phyloP scores from a whole-genome alignment of 2,329 filamentous ascomycete genomes.

The Tolypocladium inflatum region DNA sequence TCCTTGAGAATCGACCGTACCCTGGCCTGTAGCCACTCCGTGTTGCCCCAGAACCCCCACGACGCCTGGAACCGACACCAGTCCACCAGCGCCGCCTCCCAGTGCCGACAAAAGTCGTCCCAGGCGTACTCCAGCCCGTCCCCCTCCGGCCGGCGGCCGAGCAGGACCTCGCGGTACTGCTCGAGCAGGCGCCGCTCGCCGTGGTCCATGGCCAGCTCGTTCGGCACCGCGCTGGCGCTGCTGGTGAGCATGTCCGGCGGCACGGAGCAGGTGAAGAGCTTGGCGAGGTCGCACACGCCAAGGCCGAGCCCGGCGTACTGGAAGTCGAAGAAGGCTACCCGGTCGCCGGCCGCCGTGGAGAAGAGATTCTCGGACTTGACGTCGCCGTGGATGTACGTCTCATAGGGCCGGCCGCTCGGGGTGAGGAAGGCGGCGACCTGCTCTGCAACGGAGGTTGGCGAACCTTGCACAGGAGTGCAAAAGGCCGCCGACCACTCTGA shows the following conservation, averaged over 20 bases:
- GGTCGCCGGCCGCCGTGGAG: constrained; percentile 34
- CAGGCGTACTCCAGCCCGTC: constrained; percentile 35
- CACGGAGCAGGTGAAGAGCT: constrained; percentile 58
- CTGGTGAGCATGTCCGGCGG: constrained; percentile 41
- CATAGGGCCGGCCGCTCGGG: constrained; percentile 30
- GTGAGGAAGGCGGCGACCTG: constrained; percentile 41
- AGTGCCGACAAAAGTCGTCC: constrained; percentile 46
- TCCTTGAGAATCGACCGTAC: constrained; percentile 39
- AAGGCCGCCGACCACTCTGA: constrained; percentile 47
- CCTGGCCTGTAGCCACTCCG: constrained; percentile 45
- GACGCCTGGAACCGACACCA: constrained; percentile 55
- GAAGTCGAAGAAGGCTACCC: constrained; percentile 59
- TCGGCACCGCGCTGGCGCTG: constrained; percentile 15
- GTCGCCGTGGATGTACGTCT: constrained; percentile 58
- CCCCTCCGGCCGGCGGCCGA: constrained; percentile 3
- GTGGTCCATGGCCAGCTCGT: constrained; percentile 35
- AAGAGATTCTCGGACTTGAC: constrained; percentile 64
- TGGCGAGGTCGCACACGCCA: constrained; percentile 57
- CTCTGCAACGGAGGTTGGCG: constrained; percentile 34
- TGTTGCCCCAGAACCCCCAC: constrained; percentile 54
- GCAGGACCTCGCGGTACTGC: constrained; percentile 33
- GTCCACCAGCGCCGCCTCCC: constrained; percentile 58
- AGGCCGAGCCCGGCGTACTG: constrained; percentile 58
- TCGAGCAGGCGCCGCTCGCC: constrained; percentile 42
- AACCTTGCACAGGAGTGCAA: constrained; percentile 22